These are phyloP conservation scores for Solanum hybrid DNA, from an alignment of 305 asterid species.

Conservation along the genomic window DNA sequence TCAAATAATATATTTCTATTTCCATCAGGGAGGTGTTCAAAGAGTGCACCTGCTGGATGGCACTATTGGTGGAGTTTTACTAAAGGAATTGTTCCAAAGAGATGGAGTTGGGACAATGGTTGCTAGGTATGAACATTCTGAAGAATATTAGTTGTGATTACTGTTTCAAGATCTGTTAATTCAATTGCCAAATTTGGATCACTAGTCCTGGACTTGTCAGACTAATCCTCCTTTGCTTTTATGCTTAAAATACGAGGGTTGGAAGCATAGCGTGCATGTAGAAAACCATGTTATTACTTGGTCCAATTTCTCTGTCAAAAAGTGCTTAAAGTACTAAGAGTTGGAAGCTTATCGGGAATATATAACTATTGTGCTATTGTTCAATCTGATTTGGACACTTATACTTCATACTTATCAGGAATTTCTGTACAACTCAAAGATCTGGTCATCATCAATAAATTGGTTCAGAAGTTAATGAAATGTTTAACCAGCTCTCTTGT, in stretches of 20 bases:
- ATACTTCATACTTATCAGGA: neutral
- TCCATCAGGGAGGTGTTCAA: conserved; percentile 82
- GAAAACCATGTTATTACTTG: neutral
- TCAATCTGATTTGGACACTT: neutral
- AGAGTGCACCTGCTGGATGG: conserved; percentile 95
- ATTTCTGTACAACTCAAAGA: neutral
- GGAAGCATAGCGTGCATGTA: neutral
- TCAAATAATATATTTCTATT: neutral
- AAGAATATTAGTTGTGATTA: neutral
- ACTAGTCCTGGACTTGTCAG: neutral
- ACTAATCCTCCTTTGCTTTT: neutral
- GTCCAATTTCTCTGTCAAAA: neutral
- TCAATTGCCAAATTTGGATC: neutral
- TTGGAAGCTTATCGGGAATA: neutral
- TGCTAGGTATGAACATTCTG: conserved; percentile 49
- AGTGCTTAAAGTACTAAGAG: neutral
- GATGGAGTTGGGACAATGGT: conserved; percentile 95
- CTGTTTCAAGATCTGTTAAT: neutral
- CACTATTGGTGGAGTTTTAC: conserved; percentile 75
- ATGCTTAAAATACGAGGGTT: neutral
- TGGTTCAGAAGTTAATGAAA: neutral
- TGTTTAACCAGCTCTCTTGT: neutral
- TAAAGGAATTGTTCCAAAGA: conserved; percentile 86
- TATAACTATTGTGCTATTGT: neutral
- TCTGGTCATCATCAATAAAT: neutral